Conservation (phyloP, 768 basidiomycete genomes). For the Mycena chlorophos region DNA sequence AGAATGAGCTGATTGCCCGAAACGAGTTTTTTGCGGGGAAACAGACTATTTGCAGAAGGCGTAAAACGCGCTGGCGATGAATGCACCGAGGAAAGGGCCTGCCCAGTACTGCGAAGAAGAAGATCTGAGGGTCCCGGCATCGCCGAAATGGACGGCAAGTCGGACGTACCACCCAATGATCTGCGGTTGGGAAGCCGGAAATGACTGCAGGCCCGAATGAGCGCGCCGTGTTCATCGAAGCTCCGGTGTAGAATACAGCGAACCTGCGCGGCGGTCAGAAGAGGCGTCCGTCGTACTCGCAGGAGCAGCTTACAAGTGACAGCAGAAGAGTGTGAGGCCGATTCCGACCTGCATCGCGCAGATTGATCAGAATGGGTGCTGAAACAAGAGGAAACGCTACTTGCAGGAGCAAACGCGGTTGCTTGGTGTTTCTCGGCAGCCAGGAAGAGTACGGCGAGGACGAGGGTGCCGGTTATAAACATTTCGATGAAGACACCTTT, state of each 20-base stretch:
- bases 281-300: background rate
- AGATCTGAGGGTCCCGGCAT: constrained; percentile 1
- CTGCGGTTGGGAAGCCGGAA: constrained; percentile 50
- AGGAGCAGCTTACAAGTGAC: constrained; percentile 50
- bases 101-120: constrained; percentile 57
- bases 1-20: constrained; percentile 2
- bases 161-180: constrained; percentile 65
- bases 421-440: constrained; percentile 68
- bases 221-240: constrained; percentile 67
- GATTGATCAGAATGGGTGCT: constrained; percentile 3
- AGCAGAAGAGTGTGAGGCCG: constrained; percentile 62
- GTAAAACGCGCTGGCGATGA: constrained; percentile 62
- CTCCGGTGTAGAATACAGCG: constrained; percentile 63
- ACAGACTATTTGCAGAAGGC: constrained; percentile 50
- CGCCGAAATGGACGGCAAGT: background rate
- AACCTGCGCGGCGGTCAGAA: constrained; percentile 38
- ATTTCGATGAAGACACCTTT: constrained; percentile 73
- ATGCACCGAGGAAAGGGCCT: constrained; percentile 65
- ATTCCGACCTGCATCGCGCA: constrained; percentile 56
- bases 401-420: constrained; percentile 69
- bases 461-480: constrained; percentile 62
- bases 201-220: constrained; percentile 71
- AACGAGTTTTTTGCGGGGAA: background rate
- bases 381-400: constrained; percentile 8
- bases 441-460: constrained; percentile 68